Base-by-base conservation (phyloP, 805 yeast genomes). In the Pichia ethanolica region DNA sequence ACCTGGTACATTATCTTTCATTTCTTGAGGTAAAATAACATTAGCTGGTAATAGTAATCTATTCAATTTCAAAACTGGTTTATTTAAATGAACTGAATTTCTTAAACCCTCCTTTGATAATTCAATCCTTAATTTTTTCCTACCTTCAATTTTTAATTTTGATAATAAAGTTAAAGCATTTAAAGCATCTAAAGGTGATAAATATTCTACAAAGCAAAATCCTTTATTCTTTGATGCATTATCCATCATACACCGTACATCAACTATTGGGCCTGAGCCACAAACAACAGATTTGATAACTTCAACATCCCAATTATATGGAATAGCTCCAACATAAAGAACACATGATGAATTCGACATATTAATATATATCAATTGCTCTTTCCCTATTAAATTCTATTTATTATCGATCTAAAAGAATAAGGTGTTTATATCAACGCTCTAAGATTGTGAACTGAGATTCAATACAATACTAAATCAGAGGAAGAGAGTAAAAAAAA, bases 201-300 rank as follows among this genome's bases (percentile, higher is more conserved):
- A 56, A 57, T 79, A 82, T 62, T 82, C 87, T 32, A 82, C 75
- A 58, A 82, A 82, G 50, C 84, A 78, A 56, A 75, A 82, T n/a
- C 86, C 86, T 59, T 81, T 82, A 58, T 79, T 78, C 53, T 77
- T 76, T 10, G 82, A 79, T 10, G 75, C 75, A 59, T 72, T 71
- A 60, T 79, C 79, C 72, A 71, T 73, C 67, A 83, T 73, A 65
- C 83, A 64, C 56, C 87, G 73, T 8, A 84, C 83, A 54, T 82
- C 87, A 13, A 81, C 80, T 28, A 86, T 78, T 3, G 78, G 76
- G 1, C 93, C 93, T 9, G 86, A 73, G 1, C 90, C 90, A 47
- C 86, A 81, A 27, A 84, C 82, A 10, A 85, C 77, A 32, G 81
- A 77, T 47, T 80, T 77, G 35, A 85, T 70, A 13, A 74, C 77